A percentile compares a stretch with the other conserved stretches of the same genome.
Evolutionary conservation across 257 asterid species (phyloP).

Genomic region (Solanum chilense): DNA sequence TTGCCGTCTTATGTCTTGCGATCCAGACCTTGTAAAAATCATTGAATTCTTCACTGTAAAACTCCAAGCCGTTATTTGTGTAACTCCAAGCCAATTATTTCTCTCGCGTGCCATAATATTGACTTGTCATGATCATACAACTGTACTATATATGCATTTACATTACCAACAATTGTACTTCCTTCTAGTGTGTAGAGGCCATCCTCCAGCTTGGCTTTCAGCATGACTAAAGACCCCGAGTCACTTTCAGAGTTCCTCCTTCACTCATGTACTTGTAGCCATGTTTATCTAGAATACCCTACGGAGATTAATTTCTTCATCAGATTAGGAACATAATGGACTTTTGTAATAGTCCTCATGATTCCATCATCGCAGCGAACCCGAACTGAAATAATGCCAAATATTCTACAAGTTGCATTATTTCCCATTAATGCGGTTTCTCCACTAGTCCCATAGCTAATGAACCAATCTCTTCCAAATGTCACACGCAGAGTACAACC

Average conservation of each 20-base stretch:
- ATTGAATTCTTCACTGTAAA: neutral
- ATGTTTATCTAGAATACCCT: neutral
- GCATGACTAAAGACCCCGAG: neutral
- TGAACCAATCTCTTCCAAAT: neutral
- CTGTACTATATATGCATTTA: neutral
- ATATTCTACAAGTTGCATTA: neutral
- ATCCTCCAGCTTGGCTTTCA: neutral
- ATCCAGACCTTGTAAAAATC: neutral
- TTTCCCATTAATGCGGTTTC: neutral
- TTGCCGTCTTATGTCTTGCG: neutral
- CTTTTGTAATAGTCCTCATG: neutral
- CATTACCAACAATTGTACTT: neutral
- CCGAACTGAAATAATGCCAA: neutral
- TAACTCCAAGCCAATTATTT: too few relatives aligned
- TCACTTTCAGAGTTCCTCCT: neutral
- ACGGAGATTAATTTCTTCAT: neutral
- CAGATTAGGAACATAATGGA: neutral
- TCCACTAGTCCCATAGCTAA: neutral
- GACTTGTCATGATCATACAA: neutral
- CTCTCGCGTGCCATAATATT: neutral
- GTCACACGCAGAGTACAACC: neutral
- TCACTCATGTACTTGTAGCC: neutral
- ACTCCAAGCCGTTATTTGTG: neutral
- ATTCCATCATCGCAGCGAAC: neutral
- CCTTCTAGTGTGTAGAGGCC: neutral